phyloP scores from a whole-genome alignment of 768 basidiomycete genomes.

The Rhodocollybia butyracea region DNA sequence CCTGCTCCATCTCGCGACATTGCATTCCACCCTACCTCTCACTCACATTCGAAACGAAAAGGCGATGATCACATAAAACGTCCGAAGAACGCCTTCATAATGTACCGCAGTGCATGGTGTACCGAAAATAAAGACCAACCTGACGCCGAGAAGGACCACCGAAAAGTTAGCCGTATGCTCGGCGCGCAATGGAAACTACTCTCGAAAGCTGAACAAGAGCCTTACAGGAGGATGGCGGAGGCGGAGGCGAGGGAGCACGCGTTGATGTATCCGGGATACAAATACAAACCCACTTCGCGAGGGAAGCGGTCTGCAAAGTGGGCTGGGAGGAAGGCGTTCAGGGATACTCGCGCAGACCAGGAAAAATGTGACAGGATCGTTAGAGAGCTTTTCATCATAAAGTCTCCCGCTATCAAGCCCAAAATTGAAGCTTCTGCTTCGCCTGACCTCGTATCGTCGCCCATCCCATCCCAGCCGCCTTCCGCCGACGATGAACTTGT shows the following conservation, averaged over 20 bases:
- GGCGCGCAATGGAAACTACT: constrained; percentile 60
- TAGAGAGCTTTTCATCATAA: constrained; percentile 15
- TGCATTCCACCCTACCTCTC: constrained; percentile 1
- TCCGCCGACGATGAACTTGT: neutral
- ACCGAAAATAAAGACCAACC: constrained; percentile 43
- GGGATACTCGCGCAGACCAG: constrained; percentile 28
- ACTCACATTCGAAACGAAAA: constrained; percentile 16
- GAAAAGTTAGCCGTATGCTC: constrained; percentile 60
- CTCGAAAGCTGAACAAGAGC: constrained; percentile 32
- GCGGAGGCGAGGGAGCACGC: constrained; percentile 44
- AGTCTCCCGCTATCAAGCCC: too few species aligned
- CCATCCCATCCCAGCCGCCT: constrained; percentile 1
- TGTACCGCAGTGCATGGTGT: constrained; percentile 66
- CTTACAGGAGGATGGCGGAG: constrained; percentile 41
- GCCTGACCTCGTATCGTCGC: neutral
- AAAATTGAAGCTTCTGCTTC: neutral
- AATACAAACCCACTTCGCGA: constrained; percentile 42
- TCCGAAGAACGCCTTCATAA: constrained; percentile 75
- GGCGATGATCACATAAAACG: constrained; percentile 54
- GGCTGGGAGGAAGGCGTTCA: constrained; percentile 33
- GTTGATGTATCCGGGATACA: constrained; percentile 50
- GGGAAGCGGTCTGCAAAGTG: constrained; percentile 19
- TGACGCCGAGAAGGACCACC: constrained; percentile 30
- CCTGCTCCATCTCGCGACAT: neutral
- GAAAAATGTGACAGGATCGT: constrained; percentile 38